Evolutionary conservation across 2,329 filamentous ascomycete genomes (phyloP), one percentile per base, ranked within the genome.

Genomic region (Didymella exigua): DNA sequence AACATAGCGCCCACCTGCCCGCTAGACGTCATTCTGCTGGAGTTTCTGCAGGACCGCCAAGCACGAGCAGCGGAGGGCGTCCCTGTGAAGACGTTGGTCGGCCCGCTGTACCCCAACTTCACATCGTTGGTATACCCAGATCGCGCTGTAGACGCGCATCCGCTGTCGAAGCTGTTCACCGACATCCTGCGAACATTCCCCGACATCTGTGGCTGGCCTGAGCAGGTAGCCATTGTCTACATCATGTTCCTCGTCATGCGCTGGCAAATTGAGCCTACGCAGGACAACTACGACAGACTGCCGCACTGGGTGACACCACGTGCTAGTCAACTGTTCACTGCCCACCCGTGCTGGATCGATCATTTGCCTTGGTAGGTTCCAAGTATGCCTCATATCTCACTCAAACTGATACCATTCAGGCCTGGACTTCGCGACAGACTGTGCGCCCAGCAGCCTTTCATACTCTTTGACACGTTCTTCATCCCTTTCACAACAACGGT

Each of bases 131-230:
- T 93, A 33, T 90, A 93, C 68, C 89, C 90, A 0, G 79, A 85
- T 34, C 81, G 82, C 45, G 82, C 80, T 56, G 78, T 78, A 7
- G 82, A 83, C 65, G 85, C 87, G 1, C 91, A 96, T 67, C 90
- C 90, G 1, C 79, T 96, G 1, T 93, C 90, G 6, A 90, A 90
- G 62, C 84, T 96, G 13, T 90, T 96, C 70, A 93, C 90, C 36
- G 91, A 96, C 72, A 91, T 96, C 54, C 79, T 96, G 10, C 82
- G 84, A 60, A 91, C 89, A n/a, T 96, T 96, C 65, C 90, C 91
- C 0, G 87, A 90, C 64, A 86, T 96, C 26, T 84, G 83, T 4
- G 82, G 81, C n/a, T 81, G 96, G 0, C 91, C 92, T 0, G 91
- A 96, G 75, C 88, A 90, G 66, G 86, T 96, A 0, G 91, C 89